Base-by-base conservation (phyloP, 345 rosid genomes). In the Eutrema heterophyllum region DNA sequence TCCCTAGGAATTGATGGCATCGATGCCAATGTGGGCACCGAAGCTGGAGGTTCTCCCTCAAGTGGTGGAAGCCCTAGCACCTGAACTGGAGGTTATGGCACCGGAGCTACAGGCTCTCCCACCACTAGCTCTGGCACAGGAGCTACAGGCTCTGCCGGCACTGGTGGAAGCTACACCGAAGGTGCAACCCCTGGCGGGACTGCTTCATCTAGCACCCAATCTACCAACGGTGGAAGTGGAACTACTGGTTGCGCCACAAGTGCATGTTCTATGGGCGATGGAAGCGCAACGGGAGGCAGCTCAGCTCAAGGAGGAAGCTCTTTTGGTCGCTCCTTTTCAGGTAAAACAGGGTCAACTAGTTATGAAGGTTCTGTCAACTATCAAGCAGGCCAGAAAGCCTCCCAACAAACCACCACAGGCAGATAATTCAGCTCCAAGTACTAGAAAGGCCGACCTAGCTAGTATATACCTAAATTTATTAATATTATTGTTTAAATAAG, bases 1-100 rank as follows among this genome's bases (percentile, higher is more conserved):
- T 58, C 79, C 29, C 54, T 68, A 16, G 73, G 73, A 12, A 11
- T 58, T 32, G 73, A 67, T 74, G 41, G 38, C 33, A 11, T 26
- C 16, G 67, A 65, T 66, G 52, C 6, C 6, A 46, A 14, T 16
- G 33, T 59, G 24, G 41, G 7, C 61, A 9, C n/a, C 5, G 63
- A 13, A n/a, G 21, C 15, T 70, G 15, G 3, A 46, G 21, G 55
- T 4, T 70, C 66, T 7, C 9, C 53, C 7, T 18, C 66, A 13
- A 40, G 13, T 11, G 26, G 7, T 46, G 64, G 41, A n/a, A 15
- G 5, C 52, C 4, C 72, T 10, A 1, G 1, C 68, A 32, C 53
- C 3, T 1, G 21, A 9, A 1, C 32, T 10, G 51, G 67, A 41
- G 7, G 38, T 7, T 61, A n/a, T n/a, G n/a, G n/a, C n/a, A 13